Evolutionary conservation across 192 early-diverging fungal species (phyloP).

Genomic region (Coemansia asiatica): DNA sequence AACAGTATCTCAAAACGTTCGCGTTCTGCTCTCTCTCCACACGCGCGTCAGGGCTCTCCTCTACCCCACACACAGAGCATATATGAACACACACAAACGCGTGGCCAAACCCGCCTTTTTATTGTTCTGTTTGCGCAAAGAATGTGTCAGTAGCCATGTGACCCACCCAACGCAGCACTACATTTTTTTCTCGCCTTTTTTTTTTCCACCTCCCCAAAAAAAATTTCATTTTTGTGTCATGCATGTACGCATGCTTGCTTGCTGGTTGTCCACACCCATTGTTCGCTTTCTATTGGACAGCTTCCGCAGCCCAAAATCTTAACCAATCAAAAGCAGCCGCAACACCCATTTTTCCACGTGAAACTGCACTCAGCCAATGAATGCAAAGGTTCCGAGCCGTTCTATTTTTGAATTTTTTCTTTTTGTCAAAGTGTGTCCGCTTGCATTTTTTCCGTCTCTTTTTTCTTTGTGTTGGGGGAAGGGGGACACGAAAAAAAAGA

Average conservation of each 20-base stretch:
- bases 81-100: slow-evolving; percentile 4
- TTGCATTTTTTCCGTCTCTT: neutral
- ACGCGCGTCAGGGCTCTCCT: neutral
- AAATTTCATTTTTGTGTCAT: too few relatives aligned
- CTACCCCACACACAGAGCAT: neutral
- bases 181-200: neutral
- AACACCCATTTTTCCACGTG: slow-evolving; percentile 35
- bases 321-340: slow-evolving; percentile 36
- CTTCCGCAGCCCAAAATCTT: neutral
- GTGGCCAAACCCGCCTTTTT: slow-evolving; percentile 1
- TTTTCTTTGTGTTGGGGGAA: slow-evolving; percentile 5
- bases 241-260: slow-evolving; percentile 3
- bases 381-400: neutral
- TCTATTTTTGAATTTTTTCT: slow-evolving; percentile 23
- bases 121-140: neutral
- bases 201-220: too few relatives aligned
- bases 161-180: neutral
- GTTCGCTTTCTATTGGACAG: neutral
- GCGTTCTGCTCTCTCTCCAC: neutral
- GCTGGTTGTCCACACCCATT: neutral
- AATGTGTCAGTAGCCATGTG: slow-evolving; percentile 8
- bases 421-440: neutral
- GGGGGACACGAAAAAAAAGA: slow-evolving; percentile 3
- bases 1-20: neutral
- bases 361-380: slow-evolving; percentile 36